These are phyloP conservation scores for Amanita molliuscula DNA, from an alignment of 768 basidiomycete species.

Conservation along the genomic window DNA sequence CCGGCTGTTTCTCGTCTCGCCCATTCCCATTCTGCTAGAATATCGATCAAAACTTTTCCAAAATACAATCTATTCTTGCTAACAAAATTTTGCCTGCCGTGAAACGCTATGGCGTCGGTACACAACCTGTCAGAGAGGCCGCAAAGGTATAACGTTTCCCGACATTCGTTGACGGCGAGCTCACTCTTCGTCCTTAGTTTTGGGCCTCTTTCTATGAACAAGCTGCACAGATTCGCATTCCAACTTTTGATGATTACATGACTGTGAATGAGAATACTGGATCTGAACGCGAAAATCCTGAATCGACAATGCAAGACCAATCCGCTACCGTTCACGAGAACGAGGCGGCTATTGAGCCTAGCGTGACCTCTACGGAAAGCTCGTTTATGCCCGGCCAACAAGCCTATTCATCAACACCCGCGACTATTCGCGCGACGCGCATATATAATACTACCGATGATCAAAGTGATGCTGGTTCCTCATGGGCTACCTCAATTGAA, in stretches of 20 bases:
- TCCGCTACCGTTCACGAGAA: conserved; percentile 12
- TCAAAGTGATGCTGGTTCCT: conserved; percentile 37
- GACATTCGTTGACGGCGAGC: not conserved
- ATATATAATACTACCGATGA: conserved; percentile 27
- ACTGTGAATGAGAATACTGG: conserved; percentile 36
- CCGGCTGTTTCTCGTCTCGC: not conserved
- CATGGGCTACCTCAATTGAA: conserved; percentile 69
- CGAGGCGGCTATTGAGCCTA: conserved; percentile 22
- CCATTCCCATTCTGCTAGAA: conserved; percentile 34
- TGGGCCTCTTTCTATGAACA: conserved; percentile 96
- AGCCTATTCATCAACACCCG: conserved; percentile 74
- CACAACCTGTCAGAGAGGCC: conserved; percentile 82
- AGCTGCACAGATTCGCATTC: conserved; percentile 81
- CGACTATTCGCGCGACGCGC: conserved; percentile 31
- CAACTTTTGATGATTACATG: conserved; percentile 62
- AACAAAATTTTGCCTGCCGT: conserved; percentile 78
- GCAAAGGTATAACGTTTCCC: conserved; percentile 56
- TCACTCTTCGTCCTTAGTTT: conserved; percentile 43
- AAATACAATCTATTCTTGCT: conserved; percentile 77
- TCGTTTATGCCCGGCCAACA: conserved; percentile 70
- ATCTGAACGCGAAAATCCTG: conserved; percentile 26
- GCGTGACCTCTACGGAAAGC: conserved; percentile 45
- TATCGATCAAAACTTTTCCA: conserved; percentile 89
- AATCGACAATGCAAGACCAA: conserved; percentile 18
- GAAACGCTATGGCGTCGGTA: conserved; percentile 80